Base-by-base conservation (phyloP, 140 eudicot genomes). In the Bidens hawaiensis region DNA sequence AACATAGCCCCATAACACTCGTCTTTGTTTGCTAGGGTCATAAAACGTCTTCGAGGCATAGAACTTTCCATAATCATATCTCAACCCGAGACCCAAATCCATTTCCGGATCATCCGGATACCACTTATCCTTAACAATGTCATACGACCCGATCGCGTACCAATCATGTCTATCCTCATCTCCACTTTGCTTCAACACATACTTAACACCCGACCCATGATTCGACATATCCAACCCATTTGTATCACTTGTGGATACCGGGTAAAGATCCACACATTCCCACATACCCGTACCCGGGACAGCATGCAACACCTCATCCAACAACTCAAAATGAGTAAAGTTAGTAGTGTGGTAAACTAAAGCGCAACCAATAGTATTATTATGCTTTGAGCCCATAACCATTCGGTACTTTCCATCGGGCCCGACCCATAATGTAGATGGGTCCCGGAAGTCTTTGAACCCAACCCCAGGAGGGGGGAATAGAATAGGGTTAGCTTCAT, bases 371-470 rank as follows among this genome's bases (percentile, higher is more conserved):
- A 65, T 70, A 18, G 59, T 51, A 9, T 21, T 47, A 25, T 76
- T 70, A 2, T 31, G 21, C 64, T 76, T 76, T 0, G 81, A 76
- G 21, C 77, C 77, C 16, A 76, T 76, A 10, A 46, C 48, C 24
- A 76, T 4, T 27, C 72, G 55, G 48, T 63, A 76, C 24, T 38
- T 57, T 7, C 70, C 69, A n/a, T 76, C 73, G 0, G 68, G 58
- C 6, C 64, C 40, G 1, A 31, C 4, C 76, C 81, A 76, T 8
- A 54, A 63, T 1, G 76, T 76, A 16, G 81, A 52, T 3, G 81
- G 81, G 42, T 76, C 81, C 3, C 74, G 54, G 19, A 76, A 76
- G 58, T 76, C 81, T 33, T 57, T 63, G 6, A 36, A 12, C 13
- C 56, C 43, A 21, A 76, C 59, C 2, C 73, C 68, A 1, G 73